Percentiles rank a stretch among this genome's conserved stretches.
These are phyloP conservation scores for Mycena alexandri DNA, from an alignment of 768 basidiomycete species.

Conservation along the genomic window DNA sequence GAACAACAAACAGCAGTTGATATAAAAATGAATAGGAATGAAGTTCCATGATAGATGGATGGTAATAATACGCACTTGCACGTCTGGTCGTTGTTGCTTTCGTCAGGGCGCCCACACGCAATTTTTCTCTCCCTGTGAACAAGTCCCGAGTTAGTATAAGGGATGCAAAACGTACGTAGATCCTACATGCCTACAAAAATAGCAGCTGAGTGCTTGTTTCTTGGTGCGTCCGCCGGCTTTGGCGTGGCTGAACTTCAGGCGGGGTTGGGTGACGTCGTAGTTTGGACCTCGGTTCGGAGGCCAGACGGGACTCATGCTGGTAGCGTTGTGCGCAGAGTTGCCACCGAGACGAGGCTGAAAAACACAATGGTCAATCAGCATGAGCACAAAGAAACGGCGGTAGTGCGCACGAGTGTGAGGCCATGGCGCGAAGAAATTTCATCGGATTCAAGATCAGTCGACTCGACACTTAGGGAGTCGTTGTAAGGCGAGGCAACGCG, in stretches of 20 bases:
- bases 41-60: background rate
- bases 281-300: too few species aligned
- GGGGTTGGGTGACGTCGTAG: background rate
- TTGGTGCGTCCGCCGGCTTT: constrained; percentile 38
- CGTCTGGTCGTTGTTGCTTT: background rate
- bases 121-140: constrained; percentile 67
- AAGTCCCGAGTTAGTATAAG: constrained; percentile 48
- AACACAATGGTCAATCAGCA: too few species aligned
- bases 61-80: constrained; percentile 67
- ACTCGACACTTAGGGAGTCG: too few species aligned
- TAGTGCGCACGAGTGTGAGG: background rate
- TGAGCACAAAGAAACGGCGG: background rate
- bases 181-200: too few species aligned
- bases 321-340: too few species aligned
- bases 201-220: constrained; percentile 44
- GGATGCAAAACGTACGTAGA: too few species aligned
- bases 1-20: constrained; percentile 1
- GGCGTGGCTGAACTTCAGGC: constrained; percentile 34
- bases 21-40: background rate
- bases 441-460: too few species aligned
- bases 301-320: background rate
- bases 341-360: too few species aligned
- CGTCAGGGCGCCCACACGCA: constrained; percentile 58
- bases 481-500: background rate
- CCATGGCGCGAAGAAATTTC: background rate